Conservation (phyloP, 495 filamentous ascomycete species). For the Astrocystis sublimbata region DNA sequence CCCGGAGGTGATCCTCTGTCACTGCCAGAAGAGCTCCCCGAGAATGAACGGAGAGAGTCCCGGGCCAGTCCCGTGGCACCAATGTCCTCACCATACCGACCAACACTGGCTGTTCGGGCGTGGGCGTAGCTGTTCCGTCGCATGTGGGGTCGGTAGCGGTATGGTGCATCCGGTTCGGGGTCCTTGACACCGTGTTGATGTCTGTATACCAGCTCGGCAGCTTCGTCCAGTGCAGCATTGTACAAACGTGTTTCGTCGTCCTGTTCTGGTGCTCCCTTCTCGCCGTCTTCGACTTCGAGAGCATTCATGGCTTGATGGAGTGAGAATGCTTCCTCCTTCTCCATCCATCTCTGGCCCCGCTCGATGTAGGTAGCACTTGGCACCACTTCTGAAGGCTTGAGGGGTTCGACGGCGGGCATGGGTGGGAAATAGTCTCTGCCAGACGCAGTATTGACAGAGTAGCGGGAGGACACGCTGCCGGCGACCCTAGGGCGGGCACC, state of each 20-base stretch:
- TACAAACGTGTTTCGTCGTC: slow-evolving; percentile 69
- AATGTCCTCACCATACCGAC: slow-evolving; percentile 51
- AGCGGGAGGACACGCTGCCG: slow-evolving; percentile 44
- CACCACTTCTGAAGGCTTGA: slow-evolving; percentile 52
- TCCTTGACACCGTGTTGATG: slow-evolving; percentile 66
- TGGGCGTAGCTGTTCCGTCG: slow-evolving; percentile 62
- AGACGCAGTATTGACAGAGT: slow-evolving; percentile 36
- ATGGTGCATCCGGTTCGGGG: slow-evolving; percentile 60
- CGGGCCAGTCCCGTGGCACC: slow-evolving; percentile 50
- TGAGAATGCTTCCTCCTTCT: slow-evolving; percentile 79
- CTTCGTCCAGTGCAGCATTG: slow-evolving; percentile 78
- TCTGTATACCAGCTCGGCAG: slow-evolving; percentile 82
- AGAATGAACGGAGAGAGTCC: slow-evolving; percentile 48
- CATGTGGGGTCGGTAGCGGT: slow-evolving; percentile 62
- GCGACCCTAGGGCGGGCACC: slow-evolving; percentile 37
- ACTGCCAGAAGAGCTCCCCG: slow-evolving; percentile 51
- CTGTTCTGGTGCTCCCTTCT: slow-evolving; percentile 24
- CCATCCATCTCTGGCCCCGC: slow-evolving; percentile 77
- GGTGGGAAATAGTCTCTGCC: slow-evolving; percentile 49
- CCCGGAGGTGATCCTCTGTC: slow-evolving; percentile 35
- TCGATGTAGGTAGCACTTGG: slow-evolving; percentile 72
- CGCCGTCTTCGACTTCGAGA: slow-evolving; percentile 42
- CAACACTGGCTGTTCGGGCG: slow-evolving; percentile 60
- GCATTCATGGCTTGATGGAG: slow-evolving; percentile 73
- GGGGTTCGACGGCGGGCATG: slow-evolving; percentile 31